Conservation (phyloP, 2,329 filamentous ascomycete species). For the Claviceps purpurea region DNA sequence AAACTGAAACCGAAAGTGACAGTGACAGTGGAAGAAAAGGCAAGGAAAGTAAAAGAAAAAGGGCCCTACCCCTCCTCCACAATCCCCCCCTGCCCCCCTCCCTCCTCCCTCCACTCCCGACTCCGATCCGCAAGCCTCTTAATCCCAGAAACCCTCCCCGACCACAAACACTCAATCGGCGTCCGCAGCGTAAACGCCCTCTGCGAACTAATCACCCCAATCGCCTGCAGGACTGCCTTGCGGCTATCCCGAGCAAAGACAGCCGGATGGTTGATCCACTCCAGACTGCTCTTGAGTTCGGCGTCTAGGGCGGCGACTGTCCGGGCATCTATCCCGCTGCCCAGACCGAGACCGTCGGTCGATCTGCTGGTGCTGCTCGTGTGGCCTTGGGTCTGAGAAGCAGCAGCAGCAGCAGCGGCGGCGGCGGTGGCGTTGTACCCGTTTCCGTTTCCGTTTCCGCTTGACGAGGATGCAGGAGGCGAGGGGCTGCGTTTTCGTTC, state of each 20-base stretch:
- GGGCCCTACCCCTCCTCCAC: conserved; percentile 41
- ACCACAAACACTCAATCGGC: conserved; percentile 80
- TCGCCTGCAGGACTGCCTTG: conserved; percentile 91
- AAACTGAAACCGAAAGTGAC: no score
- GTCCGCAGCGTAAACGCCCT: conserved; percentile 88
- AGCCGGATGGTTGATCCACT: conserved; percentile 96
- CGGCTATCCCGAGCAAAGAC: conserved; percentile 88
- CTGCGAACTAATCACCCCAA: conserved; percentile 92
- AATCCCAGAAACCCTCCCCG: conserved; percentile 66
- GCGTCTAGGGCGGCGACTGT: conserved; percentile 81
- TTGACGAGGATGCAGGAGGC: conserved; percentile 30
- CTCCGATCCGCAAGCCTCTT: conserved; percentile 71
- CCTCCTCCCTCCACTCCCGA: conserved; percentile 82
- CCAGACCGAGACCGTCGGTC: conserved; percentile 42
- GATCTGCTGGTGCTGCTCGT: conserved; percentile 38
- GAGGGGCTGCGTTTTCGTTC: conserved; percentile 44
- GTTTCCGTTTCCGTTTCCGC: conserved; percentile 16
- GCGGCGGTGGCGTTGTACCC: conserved; percentile 14
- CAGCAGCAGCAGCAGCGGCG: no score
- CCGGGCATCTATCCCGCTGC: conserved; percentile 66
- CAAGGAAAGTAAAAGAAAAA: no score
- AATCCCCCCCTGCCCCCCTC: conserved; percentile 56
- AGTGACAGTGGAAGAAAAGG: neutral
- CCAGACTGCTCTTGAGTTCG: conserved; percentile 77
- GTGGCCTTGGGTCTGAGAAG: no score